Conservation (phyloP, 2,329 filamentous ascomycete species). For the Chaetomium strumarium region DNA sequence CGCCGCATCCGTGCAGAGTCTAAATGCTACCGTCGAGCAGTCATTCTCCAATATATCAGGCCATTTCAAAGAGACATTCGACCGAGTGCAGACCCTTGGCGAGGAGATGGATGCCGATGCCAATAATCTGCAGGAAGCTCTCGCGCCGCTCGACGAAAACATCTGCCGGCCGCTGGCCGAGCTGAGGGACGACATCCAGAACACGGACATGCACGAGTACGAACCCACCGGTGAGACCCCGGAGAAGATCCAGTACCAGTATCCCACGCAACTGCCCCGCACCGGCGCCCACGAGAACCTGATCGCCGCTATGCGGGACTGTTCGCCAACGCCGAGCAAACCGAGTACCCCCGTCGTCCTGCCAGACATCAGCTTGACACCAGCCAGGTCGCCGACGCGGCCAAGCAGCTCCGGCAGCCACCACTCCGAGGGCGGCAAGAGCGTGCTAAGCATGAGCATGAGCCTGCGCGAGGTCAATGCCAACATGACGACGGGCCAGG, state of each 20-base stretch:
- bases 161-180: slow-evolving; percentile 64
- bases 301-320: slow-evolving; percentile 30
- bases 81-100: slow-evolving; percentile 62
- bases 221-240: slow-evolving; percentile 80
- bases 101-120: slow-evolving; percentile 60
- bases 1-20: slow-evolving; percentile 54
- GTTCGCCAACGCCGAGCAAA: slow-evolving; percentile 21
- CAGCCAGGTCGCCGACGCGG: slow-evolving; percentile 5
- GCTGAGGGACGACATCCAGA: slow-evolving; percentile 63
- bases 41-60: slow-evolving; percentile 67
- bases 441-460: slow-evolving; percentile 37
- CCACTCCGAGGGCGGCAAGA: slow-evolving; percentile 3
- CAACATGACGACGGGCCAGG: slow-evolving; percentile 33
- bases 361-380: slow-evolving; percentile 11
- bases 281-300: slow-evolving; percentile 51
- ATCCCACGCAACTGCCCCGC: slow-evolving; percentile 69
- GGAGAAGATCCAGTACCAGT: slow-evolving; percentile 73
- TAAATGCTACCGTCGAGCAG: slow-evolving; percentile 63
- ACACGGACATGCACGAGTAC: slow-evolving; percentile 69
- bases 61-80: slow-evolving; percentile 64
- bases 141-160: slow-evolving; percentile 54
- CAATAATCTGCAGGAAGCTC: slow-evolving; percentile 49
- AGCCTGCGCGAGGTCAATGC: slow-evolving; percentile 53
- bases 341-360: slow-evolving; percentile 14
- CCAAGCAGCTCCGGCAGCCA: slow-evolving; percentile 4